Base-by-base conservation (phyloP, 352 stramenopile species). In the Pythium guiyangense region DNA sequence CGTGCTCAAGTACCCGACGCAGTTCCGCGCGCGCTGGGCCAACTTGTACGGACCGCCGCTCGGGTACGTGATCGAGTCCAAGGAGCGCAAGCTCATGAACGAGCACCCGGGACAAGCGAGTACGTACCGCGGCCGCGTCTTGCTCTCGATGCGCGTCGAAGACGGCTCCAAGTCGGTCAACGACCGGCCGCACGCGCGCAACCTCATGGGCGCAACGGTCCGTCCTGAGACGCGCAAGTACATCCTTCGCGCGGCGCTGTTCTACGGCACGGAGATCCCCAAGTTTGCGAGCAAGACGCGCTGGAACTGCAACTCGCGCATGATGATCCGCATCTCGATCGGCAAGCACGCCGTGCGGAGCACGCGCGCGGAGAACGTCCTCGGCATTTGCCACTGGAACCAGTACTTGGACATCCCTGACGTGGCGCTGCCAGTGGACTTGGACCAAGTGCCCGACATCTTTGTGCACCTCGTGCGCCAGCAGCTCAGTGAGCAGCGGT, bases 1-100 rank as follows among this genome's bases (percentile, higher is more conserved):
- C 59, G 65, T 96, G 22, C 68, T 87, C 46, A 69, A 71, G 54
- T 77, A 86, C 49, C 75, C 78, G n/a, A 72, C 62, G 22, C 66
- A 88, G 39, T 83, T 84, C 39, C 67, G 74, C 44, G 61, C 71
- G 10, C 67, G 79, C 11, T 97, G 85, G 84, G 70, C 73, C 34
- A 92, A 93, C 54, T 62, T 96, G 47, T 97, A 96, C 54, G 87
- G 89, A 0, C 79, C 86, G 1, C 89, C 83, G 0, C 47, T 88
- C 2, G 72, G 80, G 6, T 88, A 84, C 53, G 66, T 81, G 15
- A 76, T 68, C 27, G 66, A 79, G 22, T 71, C 72, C 1, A 60
- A 34, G 26, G 70, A 54, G 11, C 62, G 66, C 37, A 64, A 70
- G 37, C 37, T 69, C 40, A 93, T 91, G 84, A 79, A 88, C 50